Evolutionary conservation across 345 rosid genomes (phyloP).

Genomic region (Psidium friedrichsthalianum): DNA sequence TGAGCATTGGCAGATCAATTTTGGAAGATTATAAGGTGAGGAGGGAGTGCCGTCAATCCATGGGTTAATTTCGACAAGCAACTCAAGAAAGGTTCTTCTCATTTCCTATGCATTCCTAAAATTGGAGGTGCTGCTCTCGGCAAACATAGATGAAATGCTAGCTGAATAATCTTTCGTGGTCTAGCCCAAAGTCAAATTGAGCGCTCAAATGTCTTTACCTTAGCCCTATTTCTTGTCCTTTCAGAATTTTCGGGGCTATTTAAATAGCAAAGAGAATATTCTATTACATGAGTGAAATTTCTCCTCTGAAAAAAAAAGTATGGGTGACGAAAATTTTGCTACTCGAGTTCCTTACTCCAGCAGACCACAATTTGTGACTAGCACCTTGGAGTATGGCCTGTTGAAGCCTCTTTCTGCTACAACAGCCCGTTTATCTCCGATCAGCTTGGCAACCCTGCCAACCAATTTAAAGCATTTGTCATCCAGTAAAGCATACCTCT

Average conservation of each 20-base stretch:
- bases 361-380: constrained; percentile 66
- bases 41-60: background rate
- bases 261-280: background rate
- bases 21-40: background rate
- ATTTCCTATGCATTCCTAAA: background rate
- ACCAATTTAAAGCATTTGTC: background rate
- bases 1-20: background rate
- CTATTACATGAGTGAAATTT: background rate
- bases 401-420: constrained; percentile 92
- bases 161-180: background rate
- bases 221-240: background rate
- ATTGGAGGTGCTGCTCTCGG: background rate
- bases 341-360: constrained; percentile 15
- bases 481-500: background rate
- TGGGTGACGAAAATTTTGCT: background rate
- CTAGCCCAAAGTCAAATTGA: background rate
- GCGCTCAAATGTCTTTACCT: background rate
- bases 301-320: background rate
- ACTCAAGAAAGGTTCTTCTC: background rate
- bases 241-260: background rate
- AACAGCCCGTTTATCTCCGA: constrained; percentile 84
- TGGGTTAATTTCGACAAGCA: background rate
- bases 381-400: constrained; percentile 74
- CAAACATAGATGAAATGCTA: background rate
- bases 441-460: constrained; percentile 69